Base-by-base conservation (phyloP, 176 grass and related monocot species). In the Chrysopogon serrulatus region DNA sequence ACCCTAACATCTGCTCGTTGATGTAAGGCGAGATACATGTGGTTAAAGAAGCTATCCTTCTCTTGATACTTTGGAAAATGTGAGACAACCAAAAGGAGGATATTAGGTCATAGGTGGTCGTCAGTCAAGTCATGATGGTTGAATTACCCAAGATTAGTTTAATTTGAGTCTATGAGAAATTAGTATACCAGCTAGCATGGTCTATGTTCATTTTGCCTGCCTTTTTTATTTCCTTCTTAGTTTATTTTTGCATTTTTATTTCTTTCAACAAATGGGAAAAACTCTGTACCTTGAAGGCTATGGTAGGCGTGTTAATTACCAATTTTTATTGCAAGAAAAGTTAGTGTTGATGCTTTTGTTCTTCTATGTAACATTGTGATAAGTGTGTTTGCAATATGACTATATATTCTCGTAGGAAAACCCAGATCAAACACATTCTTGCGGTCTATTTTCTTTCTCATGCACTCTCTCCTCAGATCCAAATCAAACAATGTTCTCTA, bases 1-100 rank as follows among this genome's bases (percentile, higher is more conserved):
- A 91, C 15, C 78, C 83, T 14, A 80, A 68, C 75, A 91, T 83
- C 62, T 94, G 92, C 85, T 91, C 88, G 5, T 63, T 88, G 26
- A 94, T 94, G 92, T 94, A 89, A 91, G 80, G 31, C 40, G 0
- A 3, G 19, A 23, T 23, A 18, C 49, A 53, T 53, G 49, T 53
- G 49, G 49, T 21, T 53, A 53, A 53, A 9, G 6, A 53, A 53
- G 6, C 19, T 53, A 23, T 53, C 49, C n/a, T 53, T 7, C 18
- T 53, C 49, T 53, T 23, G 6, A 53, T 53, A 53, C 19, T 53
- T 53, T 53, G 49, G 19, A 53, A 18, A 53, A 53, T 23, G 7
- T 51, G 48, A 21, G 48, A 51, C 48, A 51, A 21, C 48, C 18
- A 21, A 19, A 8, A 51, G 48, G 18, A 21, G 1, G 19, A 9